Conservation (phyloP, 352 stramenopile species). For the Pythium biforme region DNA sequence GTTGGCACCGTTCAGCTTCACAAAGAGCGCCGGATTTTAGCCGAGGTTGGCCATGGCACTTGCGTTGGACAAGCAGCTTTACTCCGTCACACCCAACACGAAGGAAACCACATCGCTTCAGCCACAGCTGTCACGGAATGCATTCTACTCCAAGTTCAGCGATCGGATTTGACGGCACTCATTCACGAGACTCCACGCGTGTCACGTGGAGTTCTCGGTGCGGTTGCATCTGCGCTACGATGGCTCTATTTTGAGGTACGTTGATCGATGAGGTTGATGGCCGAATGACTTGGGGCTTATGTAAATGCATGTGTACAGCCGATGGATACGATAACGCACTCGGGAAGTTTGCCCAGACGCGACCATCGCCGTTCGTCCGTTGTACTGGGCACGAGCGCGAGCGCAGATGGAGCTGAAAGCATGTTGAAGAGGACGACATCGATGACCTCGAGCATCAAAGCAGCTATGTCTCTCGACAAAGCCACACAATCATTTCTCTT, state of each 20-base stretch:
- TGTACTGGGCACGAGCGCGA: conserved; percentile 18
- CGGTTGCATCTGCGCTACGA: conserved; percentile 68
- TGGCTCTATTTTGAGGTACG: conserved; percentile 80
- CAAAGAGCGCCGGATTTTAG: conserved; percentile 64
- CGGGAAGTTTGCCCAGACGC: conserved; percentile 57
- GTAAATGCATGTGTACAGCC: conserved; percentile 31
- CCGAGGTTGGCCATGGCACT: conserved; percentile 62
- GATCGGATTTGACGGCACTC: conserved; percentile 61
- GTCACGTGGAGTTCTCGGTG: conserved; percentile 75
- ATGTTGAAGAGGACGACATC: conserved; percentile 57
- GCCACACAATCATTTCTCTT: conserved; percentile 75
- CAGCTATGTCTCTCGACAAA: conserved; percentile 60
- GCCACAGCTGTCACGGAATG: conserved; percentile 68
- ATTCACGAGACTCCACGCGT: conserved; percentile 73
- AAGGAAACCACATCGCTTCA: conserved; percentile 69
- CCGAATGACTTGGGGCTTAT: no score
- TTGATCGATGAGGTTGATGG: not conserved
- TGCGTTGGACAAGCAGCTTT: conserved; percentile 79
- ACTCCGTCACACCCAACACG: conserved; percentile 57
- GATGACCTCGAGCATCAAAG: conserved; percentile 63
- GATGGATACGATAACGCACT: conserved; percentile 59
- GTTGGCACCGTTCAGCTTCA: conserved; percentile 73
- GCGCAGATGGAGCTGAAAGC: conserved; percentile 28
- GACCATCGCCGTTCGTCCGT: conserved; percentile 43
- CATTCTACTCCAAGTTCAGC: conserved; percentile 71